Evolutionary conservation across 2,329 filamentous ascomycete species (phyloP).

Genomic region (Sclerotinia sclerotiorum): DNA sequence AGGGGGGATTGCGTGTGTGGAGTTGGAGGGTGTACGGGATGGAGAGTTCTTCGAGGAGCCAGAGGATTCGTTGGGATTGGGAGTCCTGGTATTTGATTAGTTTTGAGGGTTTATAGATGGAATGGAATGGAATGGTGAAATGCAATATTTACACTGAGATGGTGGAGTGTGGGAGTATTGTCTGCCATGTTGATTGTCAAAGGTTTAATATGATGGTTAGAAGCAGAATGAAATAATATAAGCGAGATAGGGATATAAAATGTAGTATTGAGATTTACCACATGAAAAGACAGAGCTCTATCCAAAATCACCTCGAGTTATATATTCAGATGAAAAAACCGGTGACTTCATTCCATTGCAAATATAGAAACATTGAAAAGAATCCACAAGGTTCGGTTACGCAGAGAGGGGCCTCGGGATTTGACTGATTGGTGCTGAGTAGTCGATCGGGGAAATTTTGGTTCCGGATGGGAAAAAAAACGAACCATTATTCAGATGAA

Average conservation of each 20-base stretch:
- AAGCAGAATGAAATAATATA: not conserved
- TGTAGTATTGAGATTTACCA: not conserved
- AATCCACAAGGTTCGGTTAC: not conserved
- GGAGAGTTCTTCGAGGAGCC: slow-evolving; percentile 68
- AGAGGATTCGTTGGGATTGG: slow-evolving; percentile 64
- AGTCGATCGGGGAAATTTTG: not conserved
- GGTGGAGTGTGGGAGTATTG: slow-evolving; percentile 34
- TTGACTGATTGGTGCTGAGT: not conserved
- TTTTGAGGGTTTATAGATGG: not conserved
- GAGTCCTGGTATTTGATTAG: slow-evolving; percentile 48
- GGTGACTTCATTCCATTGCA: not conserved
- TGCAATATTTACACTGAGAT: slow-evolving; percentile 31
- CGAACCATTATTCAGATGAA: not conserved
- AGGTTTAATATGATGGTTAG: not conserved
- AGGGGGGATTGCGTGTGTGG: slow-evolving; percentile 57
- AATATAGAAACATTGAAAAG: not conserved
- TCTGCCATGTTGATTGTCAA: slow-evolving; percentile 23
- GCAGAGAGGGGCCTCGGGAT: slow-evolving; percentile 5
- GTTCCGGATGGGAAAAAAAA: not conserved
- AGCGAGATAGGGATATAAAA: too few species aligned
- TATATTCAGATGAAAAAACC: not conserved
- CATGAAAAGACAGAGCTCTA: not conserved
- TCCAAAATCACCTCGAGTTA: not conserved
- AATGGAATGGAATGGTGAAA: not conserved
- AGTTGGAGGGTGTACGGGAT: slow-evolving; percentile 78